Percentiles rank a stretch among this genome's conserved stretches.
Conservation (phyloP, 495 filamentous ascomycete genomes). For the Neurospora terricola region DNA sequence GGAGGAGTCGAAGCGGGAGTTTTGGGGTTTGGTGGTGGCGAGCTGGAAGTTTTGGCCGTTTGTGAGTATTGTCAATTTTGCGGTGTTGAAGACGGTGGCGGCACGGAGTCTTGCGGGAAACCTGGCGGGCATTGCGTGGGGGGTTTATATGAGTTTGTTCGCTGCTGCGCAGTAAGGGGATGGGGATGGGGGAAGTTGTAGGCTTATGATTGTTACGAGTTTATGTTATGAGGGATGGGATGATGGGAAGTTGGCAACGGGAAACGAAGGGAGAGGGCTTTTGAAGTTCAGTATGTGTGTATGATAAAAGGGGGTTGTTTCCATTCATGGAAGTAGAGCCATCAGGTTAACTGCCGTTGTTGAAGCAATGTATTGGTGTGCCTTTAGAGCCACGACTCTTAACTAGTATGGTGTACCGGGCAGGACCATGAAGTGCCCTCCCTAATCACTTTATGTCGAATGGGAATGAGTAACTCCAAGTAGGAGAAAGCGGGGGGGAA, state of each 20-base stretch:
- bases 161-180: conserved; percentile 25
- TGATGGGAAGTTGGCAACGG: background rate
- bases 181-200: background rate
- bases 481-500: background rate
- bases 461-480: background rate
- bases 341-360: background rate
- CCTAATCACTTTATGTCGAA: background rate
- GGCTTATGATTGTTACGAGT: background rate
- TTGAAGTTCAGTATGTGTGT: background rate
- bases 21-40: conserved; percentile 59
- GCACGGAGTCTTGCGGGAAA: conserved; percentile 66
- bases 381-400: background rate
- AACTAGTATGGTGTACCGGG: background rate
- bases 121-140: conserved; percentile 77
- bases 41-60: conserved; percentile 76
- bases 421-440: background rate
- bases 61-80: conserved; percentile 72
- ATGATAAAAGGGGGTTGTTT: background rate
- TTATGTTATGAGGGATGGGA: background rate
- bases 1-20: conserved; percentile 40
- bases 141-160: conserved; percentile 71
- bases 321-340: background rate
- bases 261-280: background rate
- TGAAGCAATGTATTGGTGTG: background rate
- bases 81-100: conserved; percentile 63